These are phyloP conservation scores for Dactylis glomerata DNA, from an alignment of 176 grass and related monocot species.

Conservation along the genomic window DNA sequence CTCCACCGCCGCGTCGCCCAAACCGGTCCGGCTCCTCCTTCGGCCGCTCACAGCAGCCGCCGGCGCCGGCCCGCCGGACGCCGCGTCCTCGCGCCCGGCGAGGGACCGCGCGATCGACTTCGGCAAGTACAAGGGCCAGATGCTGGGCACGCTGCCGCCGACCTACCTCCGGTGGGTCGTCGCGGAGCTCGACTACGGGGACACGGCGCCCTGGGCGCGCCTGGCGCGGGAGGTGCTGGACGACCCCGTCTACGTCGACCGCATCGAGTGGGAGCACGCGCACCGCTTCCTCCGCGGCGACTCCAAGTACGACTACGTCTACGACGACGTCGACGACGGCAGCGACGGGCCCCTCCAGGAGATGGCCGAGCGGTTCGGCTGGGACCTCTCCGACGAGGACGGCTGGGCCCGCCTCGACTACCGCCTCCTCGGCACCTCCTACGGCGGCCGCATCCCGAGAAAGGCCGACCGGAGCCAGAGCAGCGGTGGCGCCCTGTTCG, in stretches of 20 bases:
- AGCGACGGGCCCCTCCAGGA: constrained; percentile 45
- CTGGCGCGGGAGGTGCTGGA: constrained; percentile 48
- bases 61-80: not conserved
- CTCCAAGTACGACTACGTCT: constrained; percentile 27
- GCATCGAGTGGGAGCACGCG: constrained; percentile 63
- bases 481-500: not conserved
- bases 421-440: constrained; percentile 59
- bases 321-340: constrained; percentile 15
- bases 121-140: constrained; percentile 53
- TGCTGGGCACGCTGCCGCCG: constrained; percentile 62
- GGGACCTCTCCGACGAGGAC: constrained; percentile 63
- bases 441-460: constrained; percentile 54
- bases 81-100: constrained; percentile 23
- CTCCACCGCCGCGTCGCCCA: not conserved
- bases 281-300: constrained; percentile 59
- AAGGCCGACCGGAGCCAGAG: not conserved
- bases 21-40: not conserved
- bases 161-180: constrained; percentile 54
- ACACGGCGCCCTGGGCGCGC: constrained; percentile 35
- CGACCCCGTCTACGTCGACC: constrained; percentile 52
- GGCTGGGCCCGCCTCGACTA: constrained; percentile 43
- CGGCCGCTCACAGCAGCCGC: not conserved
- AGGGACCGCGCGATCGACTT: constrained; percentile 56
- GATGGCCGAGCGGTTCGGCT: constrained; percentile 55
- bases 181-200: constrained; percentile 50